Evolutionary conservation across 192 early-diverging fungal genomes (phyloP), one percentile per base, ranked within the genome.

Genomic region (Backusella circina): DNA sequence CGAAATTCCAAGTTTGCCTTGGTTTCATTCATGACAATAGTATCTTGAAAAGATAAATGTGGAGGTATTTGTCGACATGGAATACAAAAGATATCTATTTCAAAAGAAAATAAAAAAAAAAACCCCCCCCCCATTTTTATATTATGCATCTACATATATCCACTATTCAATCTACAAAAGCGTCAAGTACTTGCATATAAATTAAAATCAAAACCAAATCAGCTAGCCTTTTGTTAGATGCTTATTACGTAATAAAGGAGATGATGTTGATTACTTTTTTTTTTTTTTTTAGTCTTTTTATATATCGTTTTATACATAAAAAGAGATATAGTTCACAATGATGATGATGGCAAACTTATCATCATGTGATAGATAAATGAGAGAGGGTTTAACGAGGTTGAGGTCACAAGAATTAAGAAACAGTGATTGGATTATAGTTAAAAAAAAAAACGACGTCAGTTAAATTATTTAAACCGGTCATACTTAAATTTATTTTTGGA

Each of bases 281-380:
- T 57, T 57, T 57, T 9, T 57, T 6, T 7, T 15, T 57, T 5
- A 57, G 23, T 5, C 16, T 18, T 57, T 18, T 57, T 61, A 7
- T 61, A 13, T 21, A 10, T 61, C 21, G 1, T 15, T 28, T 26
- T 28, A 0, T 26, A 21, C 5, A 9, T 6, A 61, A 61, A 61
- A 61, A 21, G 0, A 2, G 26, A 4, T 65, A 30, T 2, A 28
- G 8, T 16, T 65, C 1, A 23, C 0, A 6, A 12, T 13, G 13
- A 13, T 28, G 8, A 65, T 10, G 9, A 8, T 10, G 23, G 12
- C 10, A 28, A 65, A 66, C 65, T 13, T 16, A 36, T 13, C 78
- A 85, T 72, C 83, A 95, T 61, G 73, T 57, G 4, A 86, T 88
- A 76, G 76, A 85, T 3, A 94, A 95, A 73, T 88, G 95, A 16